Evolutionary conservation across 129 eudicot genomes (phyloP).

Genomic region (Tanacetum coccineum): DNA sequence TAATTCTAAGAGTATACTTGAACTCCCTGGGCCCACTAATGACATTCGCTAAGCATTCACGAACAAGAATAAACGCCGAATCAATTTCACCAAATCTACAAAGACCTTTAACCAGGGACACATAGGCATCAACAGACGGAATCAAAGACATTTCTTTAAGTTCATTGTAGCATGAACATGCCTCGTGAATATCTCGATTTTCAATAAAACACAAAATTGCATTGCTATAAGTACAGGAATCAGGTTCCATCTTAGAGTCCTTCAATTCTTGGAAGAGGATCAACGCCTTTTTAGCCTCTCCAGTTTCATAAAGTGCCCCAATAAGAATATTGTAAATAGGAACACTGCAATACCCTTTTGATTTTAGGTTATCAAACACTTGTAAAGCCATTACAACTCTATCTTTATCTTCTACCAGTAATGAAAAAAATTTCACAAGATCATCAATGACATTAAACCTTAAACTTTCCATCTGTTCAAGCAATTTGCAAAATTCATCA

Average conservation of each 20-base stretch:
- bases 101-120: conserved; percentile 71
- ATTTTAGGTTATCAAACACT: conserved; percentile 59
- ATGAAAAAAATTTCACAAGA: conserved; percentile 53
- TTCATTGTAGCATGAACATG: conserved; percentile 63
- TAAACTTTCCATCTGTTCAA: conserved; percentile 57
- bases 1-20: conserved; percentile 60
- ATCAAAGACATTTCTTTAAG: conserved; percentile 44
- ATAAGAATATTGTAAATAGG: conserved; percentile 67
- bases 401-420: conserved; percentile 46
- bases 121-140: conserved; percentile 68
- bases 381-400: conserved; percentile 48
- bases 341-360: conserved; percentile 44
- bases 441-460: conserved; percentile 46
- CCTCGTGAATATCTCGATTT: conserved; percentile 55
- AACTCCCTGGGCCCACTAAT: conserved; percentile 71
- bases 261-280: conserved; percentile 52
- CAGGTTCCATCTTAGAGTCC: conserved; percentile 45
- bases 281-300: conserved; percentile 56
- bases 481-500: conserved; percentile 59
- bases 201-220: conserved; percentile 54
- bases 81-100: conserved; percentile 69
- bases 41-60: conserved; percentile 79
- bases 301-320: conserved; percentile 50
- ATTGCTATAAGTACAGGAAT: conserved; percentile 49
- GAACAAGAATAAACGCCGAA: conserved; percentile 64